phyloP scores from a whole-genome alignment of 1,284 basidiomycete genomes.

The Leccinum fuscescens region DNA sequence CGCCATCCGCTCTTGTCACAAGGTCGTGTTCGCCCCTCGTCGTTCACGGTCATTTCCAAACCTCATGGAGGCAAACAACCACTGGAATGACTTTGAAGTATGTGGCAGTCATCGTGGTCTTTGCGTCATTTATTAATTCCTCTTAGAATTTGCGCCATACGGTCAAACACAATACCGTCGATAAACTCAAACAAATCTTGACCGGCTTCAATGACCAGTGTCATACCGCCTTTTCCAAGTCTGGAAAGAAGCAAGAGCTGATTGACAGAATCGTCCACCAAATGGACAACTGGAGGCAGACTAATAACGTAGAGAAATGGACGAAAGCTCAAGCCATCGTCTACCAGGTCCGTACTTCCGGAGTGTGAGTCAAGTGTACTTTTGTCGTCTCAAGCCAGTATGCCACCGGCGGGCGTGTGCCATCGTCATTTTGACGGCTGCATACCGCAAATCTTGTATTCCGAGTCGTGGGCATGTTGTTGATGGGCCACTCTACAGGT shows the following conservation, averaged over 20 bases:
- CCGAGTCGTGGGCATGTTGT: slow-evolving; percentile 5
- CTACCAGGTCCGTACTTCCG: slow-evolving; percentile 55
- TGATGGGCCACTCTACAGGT: slow-evolving; percentile 24
- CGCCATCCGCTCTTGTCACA: slow-evolving; percentile 8
- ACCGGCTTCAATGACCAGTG: slow-evolving; percentile 73
- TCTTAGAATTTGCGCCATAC: slow-evolving; percentile 46
- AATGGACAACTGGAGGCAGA: slow-evolving; percentile 58
- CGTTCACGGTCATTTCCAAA: slow-evolving; percentile 3
- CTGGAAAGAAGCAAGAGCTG: slow-evolving; percentile 83
- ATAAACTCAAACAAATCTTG: slow-evolving; percentile 76
- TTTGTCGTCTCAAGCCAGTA: slow-evolving; percentile 9
- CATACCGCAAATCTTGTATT: slow-evolving; percentile 5
- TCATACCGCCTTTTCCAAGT: slow-evolving; percentile 60
- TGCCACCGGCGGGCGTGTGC: slow-evolving; percentile 13
- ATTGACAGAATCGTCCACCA: slow-evolving; percentile 64
- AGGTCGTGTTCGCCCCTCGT: slow-evolving; percentile 12
- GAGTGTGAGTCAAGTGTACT: slow-evolving; percentile 50
- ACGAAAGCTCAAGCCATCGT: slow-evolving; percentile 61
- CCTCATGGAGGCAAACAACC: slow-evolving; percentile 31
- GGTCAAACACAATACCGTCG: slow-evolving; percentile 64
- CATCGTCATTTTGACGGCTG: slow-evolving; percentile 3
- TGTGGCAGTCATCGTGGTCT: slow-evolving; percentile 3
- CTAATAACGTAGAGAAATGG: slow-evolving; percentile 60
- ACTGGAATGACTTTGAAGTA: slow-evolving; percentile 39
- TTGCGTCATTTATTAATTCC: slow-evolving; percentile 18